phyloP scores from a whole-genome alignment of 345 rosid species.

The Balakata baccata region DNA sequence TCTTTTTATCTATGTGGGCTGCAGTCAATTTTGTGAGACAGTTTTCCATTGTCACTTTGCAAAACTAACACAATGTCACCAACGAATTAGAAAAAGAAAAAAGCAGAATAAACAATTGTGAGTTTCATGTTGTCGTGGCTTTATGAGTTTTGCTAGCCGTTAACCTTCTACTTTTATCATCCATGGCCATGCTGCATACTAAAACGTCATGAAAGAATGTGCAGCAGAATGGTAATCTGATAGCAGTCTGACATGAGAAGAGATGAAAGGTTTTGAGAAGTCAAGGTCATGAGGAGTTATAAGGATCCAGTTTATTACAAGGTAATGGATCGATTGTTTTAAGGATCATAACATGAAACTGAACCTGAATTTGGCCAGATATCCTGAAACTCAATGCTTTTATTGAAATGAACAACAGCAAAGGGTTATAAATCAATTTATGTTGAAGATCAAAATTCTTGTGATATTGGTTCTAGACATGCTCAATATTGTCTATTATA shows the following conservation, averaged over 20 bases:
- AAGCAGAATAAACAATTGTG: constrained; percentile 1
- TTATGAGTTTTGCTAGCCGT: constrained; percentile 26
- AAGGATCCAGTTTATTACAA: constrained; percentile 31
- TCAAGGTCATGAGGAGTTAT: constrained; percentile 35
- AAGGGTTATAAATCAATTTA: not conserved
- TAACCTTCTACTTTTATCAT: constrained; percentile 32
- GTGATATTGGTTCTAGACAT: not conserved
- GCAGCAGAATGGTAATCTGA: constrained; percentile 35
- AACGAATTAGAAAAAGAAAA: not conserved
- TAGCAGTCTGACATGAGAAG: constrained; percentile 34
- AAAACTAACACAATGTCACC: not conserved
- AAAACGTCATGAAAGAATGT: constrained; percentile 33
- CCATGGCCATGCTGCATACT: constrained; percentile 32
- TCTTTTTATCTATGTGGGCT: not conserved
- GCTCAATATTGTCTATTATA: constrained; percentile 1
- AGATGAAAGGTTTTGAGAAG: constrained; percentile 41
- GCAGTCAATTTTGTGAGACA: not conserved
- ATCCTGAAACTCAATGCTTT: not conserved
- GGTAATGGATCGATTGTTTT: constrained; percentile 30
- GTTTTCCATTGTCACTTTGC: not conserved
- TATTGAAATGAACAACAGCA: not conserved
- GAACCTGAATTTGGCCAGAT: constrained; percentile 14
- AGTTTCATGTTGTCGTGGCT: constrained; percentile 20
- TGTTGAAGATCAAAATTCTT: constrained; percentile 1
- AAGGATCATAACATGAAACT: constrained; percentile 19